Evolutionary conservation across 805 yeast genomes (phyloP), one percentile per base, ranked within the genome.

Genomic region (Wickerhamia fluorescens): DNA sequence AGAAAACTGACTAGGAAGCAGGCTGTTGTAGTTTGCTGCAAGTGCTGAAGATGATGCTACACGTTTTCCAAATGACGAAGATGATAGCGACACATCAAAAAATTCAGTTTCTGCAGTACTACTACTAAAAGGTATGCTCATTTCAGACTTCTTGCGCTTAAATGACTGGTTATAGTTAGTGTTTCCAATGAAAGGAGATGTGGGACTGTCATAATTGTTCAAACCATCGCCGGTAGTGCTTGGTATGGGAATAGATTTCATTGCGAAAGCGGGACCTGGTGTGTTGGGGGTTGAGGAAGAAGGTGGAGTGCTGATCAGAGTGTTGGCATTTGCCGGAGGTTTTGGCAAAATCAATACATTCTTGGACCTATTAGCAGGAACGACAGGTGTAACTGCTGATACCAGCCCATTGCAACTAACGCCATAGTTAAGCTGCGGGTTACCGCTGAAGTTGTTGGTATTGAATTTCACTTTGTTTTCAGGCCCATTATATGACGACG

Each of bases 341-440:
- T 63, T 63, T 5, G 68, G 68, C 20, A 61, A 40, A 20, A 63
- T 63, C 28, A 58, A 50, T 13, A 63, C 56, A 31, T 62, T 61
- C 34, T 62, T 61, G 29, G 49, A 53, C 27, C 62, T 37, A 3
- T n/a, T n/a, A n/a, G n/a, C n/a, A n/a, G n/a, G n/a, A n/a, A n/a
- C n/a, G n/a, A n/a, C n/a, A n/a, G n/a, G n/a, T n/a, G n/a, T n/a
- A n/a, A n/a, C 30, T 18, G 12, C 16, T 20, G 20, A 25, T 29
- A 3, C 34, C 31, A 5, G 28, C 16, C 4, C 36, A 31, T 13
- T 14, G 27, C n/a, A n/a, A n/a, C n/a, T n/a, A n/a, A n/a, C n/a
- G n/a, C n/a, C n/a, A n/a, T n/a, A n/a, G n/a, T 14, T 10, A 20
- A 6, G 17, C 21, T 7, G 26, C 24, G 8, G 2, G 7, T 11